Percentiles rank a stretch among this genome's conserved stretches.
phyloP scores from a whole-genome alignment of 2,329 filamentous ascomycete species.

The Fragosphaeria purpurea region DNA sequence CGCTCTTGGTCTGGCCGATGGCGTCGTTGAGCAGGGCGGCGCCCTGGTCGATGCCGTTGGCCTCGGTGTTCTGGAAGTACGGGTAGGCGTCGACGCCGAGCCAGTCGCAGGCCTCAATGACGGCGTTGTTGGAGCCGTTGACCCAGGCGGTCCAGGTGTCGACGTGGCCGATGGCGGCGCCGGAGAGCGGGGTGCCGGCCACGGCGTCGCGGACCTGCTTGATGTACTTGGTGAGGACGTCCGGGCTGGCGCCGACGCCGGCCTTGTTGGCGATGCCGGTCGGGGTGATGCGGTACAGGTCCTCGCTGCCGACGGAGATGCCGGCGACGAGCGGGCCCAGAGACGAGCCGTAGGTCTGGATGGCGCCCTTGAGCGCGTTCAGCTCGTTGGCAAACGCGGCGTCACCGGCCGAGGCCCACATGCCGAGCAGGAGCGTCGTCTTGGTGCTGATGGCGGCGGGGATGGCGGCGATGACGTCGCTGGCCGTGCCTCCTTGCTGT shows the following conservation, averaged over 20 bases:
- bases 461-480: constrained; percentile 60
- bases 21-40: constrained; percentile 60
- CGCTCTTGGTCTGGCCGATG: constrained; percentile 47
- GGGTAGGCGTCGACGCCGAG: constrained; percentile 78
- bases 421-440: constrained; percentile 67
- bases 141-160: constrained; percentile 80
- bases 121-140: constrained; percentile 59
- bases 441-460: constrained; percentile 73
- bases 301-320: constrained; percentile 80
- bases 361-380: constrained; percentile 58
- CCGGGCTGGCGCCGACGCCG: constrained; percentile 50
- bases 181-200: constrained; percentile 47
- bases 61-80: constrained; percentile 65
- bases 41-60: constrained; percentile 56
- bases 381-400: constrained; percentile 62
- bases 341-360: constrained; percentile 54
- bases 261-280: constrained; percentile 54
- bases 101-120: constrained; percentile 65
- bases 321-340: constrained; percentile 62
- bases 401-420: constrained; percentile 68
- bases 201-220: constrained; percentile 54
- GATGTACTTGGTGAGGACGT: constrained; percentile 59
- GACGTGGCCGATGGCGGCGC: constrained; percentile 64
- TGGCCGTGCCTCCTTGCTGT: constrained; percentile 52
- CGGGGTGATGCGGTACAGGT: constrained; percentile 71